Evolutionary conservation across 2,329 filamentous ascomycete species (phyloP).

Genomic region (Colletotrichum camelliae): DNA sequence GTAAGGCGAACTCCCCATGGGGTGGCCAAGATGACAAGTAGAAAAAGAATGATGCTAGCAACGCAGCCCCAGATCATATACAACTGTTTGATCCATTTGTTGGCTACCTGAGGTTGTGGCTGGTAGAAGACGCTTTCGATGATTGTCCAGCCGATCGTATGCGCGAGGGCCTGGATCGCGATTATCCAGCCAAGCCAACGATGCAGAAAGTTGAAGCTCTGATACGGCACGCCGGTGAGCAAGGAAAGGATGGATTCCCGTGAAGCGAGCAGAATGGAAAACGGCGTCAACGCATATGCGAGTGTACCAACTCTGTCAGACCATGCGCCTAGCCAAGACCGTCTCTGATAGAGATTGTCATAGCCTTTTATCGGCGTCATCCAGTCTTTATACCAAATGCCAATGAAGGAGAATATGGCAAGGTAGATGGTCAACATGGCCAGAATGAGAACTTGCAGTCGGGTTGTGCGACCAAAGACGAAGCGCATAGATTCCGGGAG

Average conservation of each 20-base stretch:
- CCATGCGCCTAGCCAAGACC: slow-evolving; percentile 70
- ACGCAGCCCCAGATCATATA: slow-evolving; percentile 79
- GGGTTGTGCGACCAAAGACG: slow-evolving; percentile 71
- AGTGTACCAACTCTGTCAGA: slow-evolving; percentile 72
- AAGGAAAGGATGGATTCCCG: slow-evolving; percentile 74
- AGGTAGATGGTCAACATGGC: slow-evolving; percentile 65
- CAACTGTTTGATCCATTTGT: slow-evolving; percentile 62
- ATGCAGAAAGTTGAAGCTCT: slow-evolving; percentile 79
- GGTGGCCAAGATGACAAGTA: slow-evolving; percentile 65
- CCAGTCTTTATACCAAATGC: slow-evolving; percentile 73
- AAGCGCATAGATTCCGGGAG: slow-evolving; percentile 63
- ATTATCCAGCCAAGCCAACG: slow-evolving; percentile 80
- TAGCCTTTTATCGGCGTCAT: slow-evolving; percentile 68
- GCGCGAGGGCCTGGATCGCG: slow-evolving; percentile 68
- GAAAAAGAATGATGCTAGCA: slow-evolving; percentile 55
- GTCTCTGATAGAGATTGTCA: slow-evolving; percentile 64
- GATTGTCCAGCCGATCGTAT: slow-evolving; percentile 75
- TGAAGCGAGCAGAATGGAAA: slow-evolving; percentile 70
- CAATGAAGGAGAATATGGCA: slow-evolving; percentile 71
- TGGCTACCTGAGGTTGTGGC: slow-evolving; percentile 67
- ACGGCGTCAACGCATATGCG: slow-evolving; percentile 76
- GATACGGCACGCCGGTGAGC: slow-evolving; percentile 76
- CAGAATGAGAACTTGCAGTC: slow-evolving; percentile 70
- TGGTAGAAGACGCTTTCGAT: slow-evolving; percentile 72
- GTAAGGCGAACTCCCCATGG: slow-evolving; percentile 64